These are phyloP conservation scores for Didymella pomorum DNA, from an alignment of 2,329 filamentous ascomycete species.

Conservation along the genomic window DNA sequence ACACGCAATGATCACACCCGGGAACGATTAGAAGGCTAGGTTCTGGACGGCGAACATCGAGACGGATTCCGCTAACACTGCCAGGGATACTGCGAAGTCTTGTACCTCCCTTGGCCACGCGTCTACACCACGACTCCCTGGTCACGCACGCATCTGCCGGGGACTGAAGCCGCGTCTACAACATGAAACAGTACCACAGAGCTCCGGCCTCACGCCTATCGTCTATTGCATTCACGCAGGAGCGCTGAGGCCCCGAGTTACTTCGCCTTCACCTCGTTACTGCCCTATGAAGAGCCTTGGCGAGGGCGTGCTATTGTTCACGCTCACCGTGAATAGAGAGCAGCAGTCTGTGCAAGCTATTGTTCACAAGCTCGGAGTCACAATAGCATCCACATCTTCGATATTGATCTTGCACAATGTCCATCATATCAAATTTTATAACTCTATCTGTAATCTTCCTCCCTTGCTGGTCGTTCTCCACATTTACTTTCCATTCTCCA, in stretches of 20 bases:
- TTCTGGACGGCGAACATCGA: not conserved
- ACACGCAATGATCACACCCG: no score
- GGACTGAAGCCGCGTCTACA: not conserved
- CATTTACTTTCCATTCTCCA: not conserved
- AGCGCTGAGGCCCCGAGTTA: not conserved
- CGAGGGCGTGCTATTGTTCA: not conserved
- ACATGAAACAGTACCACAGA: not conserved
- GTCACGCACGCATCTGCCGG: not conserved
- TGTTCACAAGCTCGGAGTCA: not conserved
- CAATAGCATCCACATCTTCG: not conserved
- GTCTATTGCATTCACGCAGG: not conserved
- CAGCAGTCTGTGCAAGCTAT: not conserved
- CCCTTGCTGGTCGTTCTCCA: not conserved
- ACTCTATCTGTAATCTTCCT: not conserved
- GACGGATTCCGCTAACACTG: not conserved
- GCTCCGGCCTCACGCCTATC: not conserved
- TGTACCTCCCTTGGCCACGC: conserved; percentile 3
- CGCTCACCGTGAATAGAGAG: not conserved
- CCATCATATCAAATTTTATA: not conserved
- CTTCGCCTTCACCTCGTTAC: not conserved
- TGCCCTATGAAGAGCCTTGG: not conserved
- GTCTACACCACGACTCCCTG: no score
- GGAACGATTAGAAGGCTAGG: not conserved
- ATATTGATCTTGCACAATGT: not conserved
- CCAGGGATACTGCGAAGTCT: not conserved